phyloP scores from a whole-genome alignment of 2,329 filamentous ascomycete species.

The Fusarium circinatum region DNA sequence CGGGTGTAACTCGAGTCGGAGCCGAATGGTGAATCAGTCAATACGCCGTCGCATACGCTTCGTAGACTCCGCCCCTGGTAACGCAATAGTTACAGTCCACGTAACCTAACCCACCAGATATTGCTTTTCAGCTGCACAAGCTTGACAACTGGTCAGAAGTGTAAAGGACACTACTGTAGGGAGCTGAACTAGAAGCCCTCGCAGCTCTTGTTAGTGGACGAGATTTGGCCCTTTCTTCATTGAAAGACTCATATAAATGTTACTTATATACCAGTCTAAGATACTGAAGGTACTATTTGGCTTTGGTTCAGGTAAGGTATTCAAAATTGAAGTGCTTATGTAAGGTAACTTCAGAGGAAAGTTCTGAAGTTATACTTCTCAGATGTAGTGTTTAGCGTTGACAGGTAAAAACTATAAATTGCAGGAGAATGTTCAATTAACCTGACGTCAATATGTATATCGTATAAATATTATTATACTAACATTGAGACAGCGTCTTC shows the following conservation, averaged over 20 bases:
- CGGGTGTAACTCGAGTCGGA: slow-evolving; percentile 10
- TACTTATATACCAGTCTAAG: too few relatives aligned
- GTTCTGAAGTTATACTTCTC: too few relatives aligned
- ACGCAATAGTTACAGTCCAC: not conserved
- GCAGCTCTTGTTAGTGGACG: too few relatives aligned
- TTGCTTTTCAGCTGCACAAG: not conserved
- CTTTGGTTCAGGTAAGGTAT: not conserved
- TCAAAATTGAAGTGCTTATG: not conserved
- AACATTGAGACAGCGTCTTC: not conserved
- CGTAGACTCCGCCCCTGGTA: not conserved
- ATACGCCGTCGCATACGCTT: not conserved
- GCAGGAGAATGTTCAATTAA: not conserved
- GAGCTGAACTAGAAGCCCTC: too few relatives aligned
- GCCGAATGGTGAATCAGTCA: slow-evolving; percentile 3
- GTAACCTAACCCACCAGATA: not conserved
- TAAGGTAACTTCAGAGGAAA: not conserved
- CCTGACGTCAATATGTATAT: not conserved
- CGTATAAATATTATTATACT: not conserved
- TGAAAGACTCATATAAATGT: too few relatives aligned
- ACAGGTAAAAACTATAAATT: not conserved
- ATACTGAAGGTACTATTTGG: too few relatives aligned
- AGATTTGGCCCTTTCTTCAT: too few relatives aligned
- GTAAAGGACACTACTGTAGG: too few relatives aligned
- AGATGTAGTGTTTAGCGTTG: not conserved
- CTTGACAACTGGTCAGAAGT: not conserved